Evolutionary conservation across 371 early-diverging fungal genomes (phyloP).

Genomic region (Actinomortierella ambigua): DNA sequence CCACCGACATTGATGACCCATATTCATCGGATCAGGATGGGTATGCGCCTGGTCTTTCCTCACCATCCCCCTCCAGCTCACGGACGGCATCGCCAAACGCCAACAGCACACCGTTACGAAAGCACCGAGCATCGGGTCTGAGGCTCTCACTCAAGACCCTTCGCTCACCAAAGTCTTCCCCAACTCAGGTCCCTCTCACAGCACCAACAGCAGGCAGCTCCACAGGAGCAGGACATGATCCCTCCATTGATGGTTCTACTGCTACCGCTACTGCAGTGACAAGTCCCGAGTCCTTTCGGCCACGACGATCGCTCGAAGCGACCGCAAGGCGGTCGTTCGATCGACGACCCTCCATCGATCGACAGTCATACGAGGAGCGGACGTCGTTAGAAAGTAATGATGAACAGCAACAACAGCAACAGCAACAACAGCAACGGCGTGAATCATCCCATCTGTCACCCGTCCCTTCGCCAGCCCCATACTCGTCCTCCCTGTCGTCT

Average conservation of each 20-base stretch:
- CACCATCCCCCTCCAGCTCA: constrained; percentile 28
- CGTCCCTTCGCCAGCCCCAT: constrained; percentile 4
- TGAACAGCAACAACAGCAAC: constrained; percentile 20
- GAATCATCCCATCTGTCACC: too few species aligned
- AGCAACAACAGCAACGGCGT: neutral
- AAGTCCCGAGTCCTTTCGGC: neutral
- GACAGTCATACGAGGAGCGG: constrained; percentile 14
- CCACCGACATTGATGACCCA: constrained; percentile 36
- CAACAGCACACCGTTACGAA: constrained; percentile 9
- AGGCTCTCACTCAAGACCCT: constrained; percentile 35
- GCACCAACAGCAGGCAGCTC: constrained; percentile 3
- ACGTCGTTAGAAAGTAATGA: constrained; percentile 26
- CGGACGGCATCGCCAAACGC: constrained; percentile 31
- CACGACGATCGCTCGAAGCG: constrained; percentile 20
- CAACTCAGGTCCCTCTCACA: too few species aligned
- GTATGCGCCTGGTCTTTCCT: constrained; percentile 20
- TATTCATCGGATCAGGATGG: constrained; percentile 11
- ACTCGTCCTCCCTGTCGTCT: constrained; percentile 13
- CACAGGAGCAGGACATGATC: constrained; percentile 19
- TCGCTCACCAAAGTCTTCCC: constrained; percentile 15
- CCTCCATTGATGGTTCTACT: constrained; percentile 5
- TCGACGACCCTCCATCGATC: constrained; percentile 16
- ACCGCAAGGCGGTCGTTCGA: constrained; percentile 4
- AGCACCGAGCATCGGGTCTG: constrained; percentile 20
- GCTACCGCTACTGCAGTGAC: too few species aligned